Percentiles rank a stretch among this genome's conserved stretches.
These are phyloP conservation scores for Neopestalotiopsis sp. DNA, from an alignment of 2,329 filamentous ascomycete species.

Conservation along the genomic window DNA sequence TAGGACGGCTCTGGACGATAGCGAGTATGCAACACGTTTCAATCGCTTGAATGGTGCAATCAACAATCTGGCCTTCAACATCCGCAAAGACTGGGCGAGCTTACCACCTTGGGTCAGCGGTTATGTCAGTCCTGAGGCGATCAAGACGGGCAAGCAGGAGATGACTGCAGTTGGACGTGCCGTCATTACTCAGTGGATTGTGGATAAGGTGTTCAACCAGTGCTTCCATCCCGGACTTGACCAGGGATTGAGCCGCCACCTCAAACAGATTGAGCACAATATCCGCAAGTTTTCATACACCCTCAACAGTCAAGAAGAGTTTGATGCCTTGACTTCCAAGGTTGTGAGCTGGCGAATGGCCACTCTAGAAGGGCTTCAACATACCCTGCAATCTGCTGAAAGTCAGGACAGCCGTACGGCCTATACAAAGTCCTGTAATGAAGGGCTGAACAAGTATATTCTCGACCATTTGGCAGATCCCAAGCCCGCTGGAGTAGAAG, in stretches of 20 bases:
- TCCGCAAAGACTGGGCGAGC: conserved; percentile 89
- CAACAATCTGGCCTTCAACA: conserved; percentile 93
- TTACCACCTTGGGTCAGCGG: conserved; percentile 81
- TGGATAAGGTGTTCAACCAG: conserved; percentile 88
- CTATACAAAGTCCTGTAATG: conserved; percentile 73
- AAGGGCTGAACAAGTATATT: conserved; percentile 70
- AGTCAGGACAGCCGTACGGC: conserved; percentile 69
- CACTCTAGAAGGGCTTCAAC: conserved; percentile 87
- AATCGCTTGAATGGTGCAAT: conserved; percentile 91
- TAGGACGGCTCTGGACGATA: conserved; percentile 92
- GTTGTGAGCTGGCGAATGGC: conserved; percentile 92
- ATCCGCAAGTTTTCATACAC: conserved; percentile 79
- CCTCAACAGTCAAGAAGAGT: conserved; percentile 81
- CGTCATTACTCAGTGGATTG: conserved; percentile 86
- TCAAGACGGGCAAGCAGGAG: conserved; percentile 89
- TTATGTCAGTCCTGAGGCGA: conserved; percentile 83
- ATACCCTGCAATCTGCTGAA: conserved; percentile 68
- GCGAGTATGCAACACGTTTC: conserved; percentile 88
- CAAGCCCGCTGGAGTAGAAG: conserved; percentile 80
- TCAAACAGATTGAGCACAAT: conserved; percentile 88
- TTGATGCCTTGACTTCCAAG: conserved; percentile 84
- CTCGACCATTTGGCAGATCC: conserved; percentile 78
- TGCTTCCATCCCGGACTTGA: conserved; percentile 94
- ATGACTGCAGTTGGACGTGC: conserved; percentile 96
- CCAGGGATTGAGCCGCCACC: conserved; percentile 71